A percentile compares a stretch with the other conserved stretches of the same genome.
Conservation (phyloP, 441 rosid species). For the Macaranga tanarius region DNA sequence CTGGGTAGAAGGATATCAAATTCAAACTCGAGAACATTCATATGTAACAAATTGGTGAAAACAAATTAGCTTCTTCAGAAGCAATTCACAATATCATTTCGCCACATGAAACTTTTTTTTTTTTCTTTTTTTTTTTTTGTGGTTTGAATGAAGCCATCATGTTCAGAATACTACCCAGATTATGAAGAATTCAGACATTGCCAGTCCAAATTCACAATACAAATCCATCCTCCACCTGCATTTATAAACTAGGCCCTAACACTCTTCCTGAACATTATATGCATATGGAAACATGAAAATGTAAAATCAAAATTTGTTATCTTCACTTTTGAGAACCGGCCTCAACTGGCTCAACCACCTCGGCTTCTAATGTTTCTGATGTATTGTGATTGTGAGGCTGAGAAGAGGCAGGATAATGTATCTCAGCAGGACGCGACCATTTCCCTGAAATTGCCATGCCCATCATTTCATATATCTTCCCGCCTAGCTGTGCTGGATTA, state of each 20-base stretch:
- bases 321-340: slow-evolving; percentile 59
- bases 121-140: not conserved
- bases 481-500: slow-evolving; percentile 84
- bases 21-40: too few relatives aligned
- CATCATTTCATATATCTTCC: slow-evolving; percentile 98
- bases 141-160: too few relatives aligned
- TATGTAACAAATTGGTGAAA: too few relatives aligned
- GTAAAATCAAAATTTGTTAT: slow-evolving; percentile 3
- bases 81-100: not conserved
- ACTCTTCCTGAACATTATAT: not conserved
- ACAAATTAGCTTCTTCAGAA: too few relatives aligned
- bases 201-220: too few relatives aligned
- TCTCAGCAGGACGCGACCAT: slow-evolving; percentile 51
- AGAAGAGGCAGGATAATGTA: slow-evolving; percentile 29
- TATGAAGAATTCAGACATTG: too few relatives aligned
- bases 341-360: slow-evolving; percentile 74
- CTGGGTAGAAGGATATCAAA: too few relatives aligned
- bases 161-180: not conserved
- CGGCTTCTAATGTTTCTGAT: slow-evolving; percentile 62
- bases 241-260: slow-evolving; percentile 7
- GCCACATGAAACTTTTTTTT: not conserved
- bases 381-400: slow-evolving; percentile 27
- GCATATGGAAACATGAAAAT: not conserved
- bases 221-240: not conserved
- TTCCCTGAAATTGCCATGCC: slow-evolving; percentile 69